phyloP scores from a whole-genome alignment of 495 filamentous ascomycete species.

The Filosporella fistucella region DNA sequence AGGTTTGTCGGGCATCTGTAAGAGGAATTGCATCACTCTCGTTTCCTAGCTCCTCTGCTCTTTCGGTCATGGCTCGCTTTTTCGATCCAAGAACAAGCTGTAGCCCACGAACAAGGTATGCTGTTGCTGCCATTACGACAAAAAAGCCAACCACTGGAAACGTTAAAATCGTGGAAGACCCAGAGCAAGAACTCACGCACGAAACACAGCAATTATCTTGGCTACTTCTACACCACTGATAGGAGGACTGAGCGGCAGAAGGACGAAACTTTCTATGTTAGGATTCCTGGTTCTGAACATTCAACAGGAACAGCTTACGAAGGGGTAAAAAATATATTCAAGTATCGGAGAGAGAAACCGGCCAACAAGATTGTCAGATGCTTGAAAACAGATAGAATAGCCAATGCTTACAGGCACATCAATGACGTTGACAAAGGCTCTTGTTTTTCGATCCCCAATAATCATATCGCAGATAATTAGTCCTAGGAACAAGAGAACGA shows the following conservation, averaged over 20 bases:
- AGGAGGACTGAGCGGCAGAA: slow-evolving; percentile 44
- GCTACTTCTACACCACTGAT: slow-evolving; percentile 46
- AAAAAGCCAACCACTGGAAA: slow-evolving; percentile 44
- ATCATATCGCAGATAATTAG: slow-evolving; percentile 36
- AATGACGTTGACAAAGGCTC: slow-evolving; percentile 36
- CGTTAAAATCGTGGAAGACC: background rate
- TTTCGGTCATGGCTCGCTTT: slow-evolving; percentile 40
- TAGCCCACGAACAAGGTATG: slow-evolving; percentile 44
- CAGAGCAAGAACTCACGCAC: slow-evolving; percentile 27
- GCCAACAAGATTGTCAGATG: slow-evolving; percentile 27
- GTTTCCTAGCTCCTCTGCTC: slow-evolving; percentile 42
- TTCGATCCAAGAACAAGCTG: slow-evolving; percentile 42
- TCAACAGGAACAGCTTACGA: slow-evolving; percentile 17
- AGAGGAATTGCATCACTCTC: slow-evolving; percentile 37
- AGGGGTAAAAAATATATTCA: slow-evolving; percentile 51
- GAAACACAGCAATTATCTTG: slow-evolving; percentile 49
- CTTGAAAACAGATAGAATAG: background rate
- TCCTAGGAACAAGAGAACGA: slow-evolving; percentile 42
- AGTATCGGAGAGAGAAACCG: slow-evolving; percentile 49
- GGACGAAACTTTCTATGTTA: slow-evolving; percentile 33
- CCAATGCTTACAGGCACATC: slow-evolving; percentile 40
- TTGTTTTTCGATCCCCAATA: slow-evolving; percentile 41
- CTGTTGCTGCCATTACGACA: slow-evolving; percentile 38
- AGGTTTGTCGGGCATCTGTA: slow-evolving; percentile 13
- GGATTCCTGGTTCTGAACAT: slow-evolving; percentile 1